Base-by-base conservation (phyloP, 768 basidiomycete species). In the Ramaria rubella region DNA sequence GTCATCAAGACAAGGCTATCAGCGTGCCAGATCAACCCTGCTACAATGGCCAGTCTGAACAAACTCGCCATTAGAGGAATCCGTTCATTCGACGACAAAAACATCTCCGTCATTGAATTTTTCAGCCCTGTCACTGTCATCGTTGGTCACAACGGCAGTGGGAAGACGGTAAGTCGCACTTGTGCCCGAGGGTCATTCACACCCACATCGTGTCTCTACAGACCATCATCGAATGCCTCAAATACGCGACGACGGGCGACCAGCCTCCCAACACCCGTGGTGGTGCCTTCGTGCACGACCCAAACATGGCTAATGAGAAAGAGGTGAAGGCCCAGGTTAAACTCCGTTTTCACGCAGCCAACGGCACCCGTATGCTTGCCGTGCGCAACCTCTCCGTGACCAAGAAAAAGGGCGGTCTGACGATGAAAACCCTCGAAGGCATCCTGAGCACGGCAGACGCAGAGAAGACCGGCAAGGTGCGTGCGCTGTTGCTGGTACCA, bases 271-370 rank as follows among this genome's bases (percentile, higher is more conserved):
- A 95, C 66, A 92, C 94, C 23, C 92, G 94, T 59, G 95, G 95
- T 30, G 96, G 95, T n/a, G 96, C 96, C 0, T 99, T 98, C 71
- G 74, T 99, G 3, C 96, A 99, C 69, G 96, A 99, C 71, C 96
- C 96, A 1, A 96, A 96, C 77, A 95, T 99, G 84, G 96, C 96
- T 6, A 94, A 95, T 66, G 94, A 97, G 77, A 95, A 94, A 67
- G 95, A 98, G 68, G 95, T 99, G 64, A 97, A 95, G 72, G 96
- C 96, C 2, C 94, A 97, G 72, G 96, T 99, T 62, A 94, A 93
- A 69, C 75, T 99, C 34, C 82, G 95, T 21, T 99, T 99, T 71
- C 77, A 81, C 66, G 90, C 94, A 54, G 89, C 90, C 14, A 94
- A 94, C 64, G 83, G 87, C n/a, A 81, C 81, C 24, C 79, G 87